Base-by-base conservation (phyloP, 108 stramenopile genomes). In the Nitzschia inconspicua region DNA sequence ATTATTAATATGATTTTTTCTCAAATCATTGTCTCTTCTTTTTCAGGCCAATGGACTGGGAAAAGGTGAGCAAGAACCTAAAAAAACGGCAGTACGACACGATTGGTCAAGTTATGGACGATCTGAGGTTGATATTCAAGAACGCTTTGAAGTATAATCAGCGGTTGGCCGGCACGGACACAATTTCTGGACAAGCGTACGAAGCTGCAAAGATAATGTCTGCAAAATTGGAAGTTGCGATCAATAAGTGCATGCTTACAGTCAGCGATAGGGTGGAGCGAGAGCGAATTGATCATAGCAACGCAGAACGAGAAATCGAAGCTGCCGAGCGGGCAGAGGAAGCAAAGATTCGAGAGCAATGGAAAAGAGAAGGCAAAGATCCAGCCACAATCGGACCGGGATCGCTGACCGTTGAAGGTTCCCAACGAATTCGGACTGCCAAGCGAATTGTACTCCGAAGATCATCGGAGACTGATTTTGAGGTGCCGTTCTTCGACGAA, bases 141-240 rank as follows among this genome's bases (percentile, higher is more conserved):
- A 93, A 93, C 49, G 91, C 91, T 23, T 50, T 89, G n/a, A 89
- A 87, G 37, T 93, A 93, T 74, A 93, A 93, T 50, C 32, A 40
- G 4, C 51, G 76, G 22, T 58, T 29, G 13, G 63, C 66, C 22
- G 83, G 70, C 22, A 65, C 70, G 1, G 79, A 77, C 29, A 61
- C 78, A 44, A 67, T 86, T 20, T 93, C 91, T 4, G 80, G 73
- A 25, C 42, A 40, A 35, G 87, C 85, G 0, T 93, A 85, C 52
- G 85, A 86, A 29, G 68, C 80, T 22, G 87, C 91, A 16, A 57
- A 73, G 10, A 64, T 68, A 59, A 93, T 93, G 91, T 85, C 87
- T 22, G 60, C 35, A 4, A 93, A 93, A 56, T 66, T 93, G 7
- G 91, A 93, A 58, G 44, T 63, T 10, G 91, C 88, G 2, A 87